Evolutionary conservation across 371 early-diverging fungal species (phyloP), one percentile per base, ranked within the genome.

Genomic region (Gilbertella persicaria): DNA sequence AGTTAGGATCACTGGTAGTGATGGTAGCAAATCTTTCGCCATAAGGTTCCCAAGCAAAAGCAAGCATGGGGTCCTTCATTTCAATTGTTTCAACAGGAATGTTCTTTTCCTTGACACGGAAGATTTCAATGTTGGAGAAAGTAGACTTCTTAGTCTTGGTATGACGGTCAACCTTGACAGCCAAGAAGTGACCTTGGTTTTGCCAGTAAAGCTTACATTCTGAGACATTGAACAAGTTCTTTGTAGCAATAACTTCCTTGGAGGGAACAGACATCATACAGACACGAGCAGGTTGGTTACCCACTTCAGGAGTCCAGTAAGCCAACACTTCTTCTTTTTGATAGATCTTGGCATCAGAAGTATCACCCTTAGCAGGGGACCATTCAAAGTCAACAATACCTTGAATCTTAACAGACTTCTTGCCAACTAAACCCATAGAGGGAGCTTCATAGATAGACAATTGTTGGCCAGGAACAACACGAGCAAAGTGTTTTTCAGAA

Each of bases 31-130:
- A 97, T 38, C 73, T 71, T 52, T 88, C 84, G 49, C 91, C 93
- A 53, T 78, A 78, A 20, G 97, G 97, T 73, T 99, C 99, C 97
- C 98, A 99, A 53, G 91, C 92, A 55, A 97, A 89, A 10, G 83
- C 82, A 57, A 89, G 60, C 50, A 86, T 85, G 56, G 83, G 83
- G 55, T 95, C 93, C 80, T 89, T 88, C 47, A 96, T 65, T 70
- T 99, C 99, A 40, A 96, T 72, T 1, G 94, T 91, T 55, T 97
- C 98, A 30, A 96, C 94, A 23, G 98, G 98, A 59, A 97, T 87
- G 49, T 89, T 92, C 75, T 90, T 91, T 72, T 97, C 96, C 56
- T 82, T 76, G 14, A 93, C 70, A 52, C 93, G 88, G 91, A 99
- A 97, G 54, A 98, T 83, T 78, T 98, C 98, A 48, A 98, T 74